Evolutionary conservation across 2,329 filamentous ascomycete species (phyloP).

Genomic region (Amauroascus niger): DNA sequence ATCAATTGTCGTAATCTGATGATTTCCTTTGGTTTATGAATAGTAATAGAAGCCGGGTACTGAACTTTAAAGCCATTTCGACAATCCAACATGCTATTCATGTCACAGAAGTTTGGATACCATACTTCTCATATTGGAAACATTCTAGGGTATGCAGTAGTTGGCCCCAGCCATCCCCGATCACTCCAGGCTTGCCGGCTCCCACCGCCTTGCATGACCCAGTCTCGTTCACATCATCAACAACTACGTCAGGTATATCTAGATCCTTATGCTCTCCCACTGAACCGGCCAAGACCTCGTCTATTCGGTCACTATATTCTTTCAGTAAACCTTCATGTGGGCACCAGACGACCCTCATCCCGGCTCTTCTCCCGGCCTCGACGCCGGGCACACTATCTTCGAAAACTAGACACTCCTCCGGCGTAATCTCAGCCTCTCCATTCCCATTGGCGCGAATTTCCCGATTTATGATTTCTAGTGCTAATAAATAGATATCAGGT

Average conservation of each 20-base stretch:
- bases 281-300: constrained; percentile 70
- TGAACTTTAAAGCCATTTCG: not conserved
- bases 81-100: not conserved
- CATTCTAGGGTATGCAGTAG: constrained; percentile 45
- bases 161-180: constrained; percentile 53
- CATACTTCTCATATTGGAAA: constrained; percentile 53
- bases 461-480: constrained; percentile 73
- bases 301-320: constrained; percentile 67
- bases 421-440: constrained; percentile 55
- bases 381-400: constrained; percentile 92
- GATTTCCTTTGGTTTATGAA: not conserved
- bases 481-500: constrained; percentile 87
- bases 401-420: constrained; percentile 88
- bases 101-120: constrained; percentile 36
- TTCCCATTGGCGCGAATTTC: constrained; percentile 48
- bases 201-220: constrained; percentile 32
- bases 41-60: not conserved
- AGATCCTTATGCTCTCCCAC: constrained; percentile 59
- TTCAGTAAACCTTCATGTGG: constrained; percentile 70
- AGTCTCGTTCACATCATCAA: constrained; percentile 25
- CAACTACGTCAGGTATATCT: constrained; percentile 35
- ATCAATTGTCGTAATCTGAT: not conserved
- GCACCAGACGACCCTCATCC: constrained; percentile 90
- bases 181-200: constrained; percentile 43
- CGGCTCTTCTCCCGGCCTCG: constrained; percentile 78